These are phyloP conservation scores for Casaregolazyma suthepensis DNA, from an alignment of 1,139 yeast genomes.

Conservation along the genomic window DNA sequence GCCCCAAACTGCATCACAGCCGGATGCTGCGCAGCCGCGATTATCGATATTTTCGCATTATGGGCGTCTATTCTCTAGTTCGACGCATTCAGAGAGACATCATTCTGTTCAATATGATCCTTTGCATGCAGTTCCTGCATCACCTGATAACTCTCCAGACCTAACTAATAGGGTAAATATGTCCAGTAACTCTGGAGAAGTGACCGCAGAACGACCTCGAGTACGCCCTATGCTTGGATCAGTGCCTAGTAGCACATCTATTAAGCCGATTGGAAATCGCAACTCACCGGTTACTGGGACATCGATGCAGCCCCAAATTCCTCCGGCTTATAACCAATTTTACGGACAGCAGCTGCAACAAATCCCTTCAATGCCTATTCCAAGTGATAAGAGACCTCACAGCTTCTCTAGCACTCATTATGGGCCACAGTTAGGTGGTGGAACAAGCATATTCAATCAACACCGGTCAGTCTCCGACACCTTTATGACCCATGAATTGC, in stretches of 20 bases:
- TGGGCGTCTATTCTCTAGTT: conserved; percentile 5
- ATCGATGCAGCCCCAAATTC: neutral
- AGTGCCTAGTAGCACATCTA: neutral
- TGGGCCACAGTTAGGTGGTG: neutral
- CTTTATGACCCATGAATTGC: neutral
- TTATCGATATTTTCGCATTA: conserved; percentile 8
- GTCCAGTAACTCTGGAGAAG: neutral
- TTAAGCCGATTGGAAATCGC: neutral
- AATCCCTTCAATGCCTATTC: neutral
- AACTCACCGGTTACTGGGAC: neutral
- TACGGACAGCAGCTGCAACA: neutral
- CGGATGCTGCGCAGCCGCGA: conserved; percentile 5
- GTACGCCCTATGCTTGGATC: neutral
- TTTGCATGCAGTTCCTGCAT: conserved; percentile 11
- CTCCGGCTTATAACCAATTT: neutral
- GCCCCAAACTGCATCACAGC: conserved; percentile 11
- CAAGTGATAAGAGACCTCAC: neutral
- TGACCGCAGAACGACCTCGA: neutral
- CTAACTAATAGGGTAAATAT: neutral
- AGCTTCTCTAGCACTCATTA: neutral
- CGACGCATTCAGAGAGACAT: conserved; percentile 22
- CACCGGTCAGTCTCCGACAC: neutral
- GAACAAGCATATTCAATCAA: neutral
- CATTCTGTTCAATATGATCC: conserved; percentile 28
- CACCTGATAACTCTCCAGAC: neutral